Evolutionary conservation across 495 filamentous ascomycete genomes (phyloP).

Genomic region (Penicillium coffeae): DNA sequence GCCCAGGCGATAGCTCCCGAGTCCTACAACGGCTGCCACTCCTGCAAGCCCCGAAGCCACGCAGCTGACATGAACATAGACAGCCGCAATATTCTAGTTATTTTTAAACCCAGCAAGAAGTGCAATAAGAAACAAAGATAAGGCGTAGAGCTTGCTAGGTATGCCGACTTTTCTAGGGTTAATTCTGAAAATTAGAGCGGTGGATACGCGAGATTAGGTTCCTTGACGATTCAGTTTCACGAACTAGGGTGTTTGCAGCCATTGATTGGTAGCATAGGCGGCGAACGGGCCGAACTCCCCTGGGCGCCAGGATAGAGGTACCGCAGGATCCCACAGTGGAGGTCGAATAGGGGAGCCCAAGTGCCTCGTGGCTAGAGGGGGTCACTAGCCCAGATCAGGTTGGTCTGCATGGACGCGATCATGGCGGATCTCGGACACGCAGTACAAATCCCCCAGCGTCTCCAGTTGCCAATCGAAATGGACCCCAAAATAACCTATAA

Average conservation of each 20-base stretch:
- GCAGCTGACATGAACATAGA: background rate
- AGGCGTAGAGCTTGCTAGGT: too few species aligned
- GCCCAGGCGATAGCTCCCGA: slow-evolving; percentile 23
- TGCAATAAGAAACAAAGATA: too few species aligned
- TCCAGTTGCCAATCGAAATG: too few species aligned
- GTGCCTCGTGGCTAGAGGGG: background rate
- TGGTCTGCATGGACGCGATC: background rate
- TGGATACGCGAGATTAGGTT: slow-evolving; percentile 24
- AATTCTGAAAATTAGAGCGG: background rate
- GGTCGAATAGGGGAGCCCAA: too few species aligned
- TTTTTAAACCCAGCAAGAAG: too few species aligned
- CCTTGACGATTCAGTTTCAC: slow-evolving; percentile 15
- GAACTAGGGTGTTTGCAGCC: background rate
- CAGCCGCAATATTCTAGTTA: too few species aligned
- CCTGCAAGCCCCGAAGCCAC: background rate
- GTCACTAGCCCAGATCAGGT: background rate
- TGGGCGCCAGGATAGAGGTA: background rate
- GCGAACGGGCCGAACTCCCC: too few species aligned
- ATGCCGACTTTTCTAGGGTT: too few species aligned
- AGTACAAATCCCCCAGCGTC: background rate
- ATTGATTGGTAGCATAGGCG: slow-evolving; percentile 21
- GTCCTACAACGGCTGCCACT: slow-evolving; percentile 15
- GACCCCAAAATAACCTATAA: too few species aligned
- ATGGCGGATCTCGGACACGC: background rate
- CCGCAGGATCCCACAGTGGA: background rate